These are phyloP conservation scores for Colletotrichum sp. DNA, from an alignment of 2,329 filamentous ascomycete genomes.

Conservation along the genomic window DNA sequence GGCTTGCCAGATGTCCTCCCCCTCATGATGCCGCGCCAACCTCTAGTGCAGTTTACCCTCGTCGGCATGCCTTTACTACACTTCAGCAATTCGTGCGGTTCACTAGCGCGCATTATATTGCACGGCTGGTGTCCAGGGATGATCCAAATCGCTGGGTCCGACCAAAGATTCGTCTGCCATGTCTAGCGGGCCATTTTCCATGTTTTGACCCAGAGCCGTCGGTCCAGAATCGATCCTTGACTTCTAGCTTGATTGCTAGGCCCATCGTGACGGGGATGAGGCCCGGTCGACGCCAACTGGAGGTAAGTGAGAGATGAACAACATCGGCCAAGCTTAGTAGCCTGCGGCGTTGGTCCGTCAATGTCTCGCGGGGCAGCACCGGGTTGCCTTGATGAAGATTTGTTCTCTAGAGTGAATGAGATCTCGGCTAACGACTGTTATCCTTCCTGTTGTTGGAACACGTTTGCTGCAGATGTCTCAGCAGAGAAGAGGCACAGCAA, in stretches of 20 bases:
- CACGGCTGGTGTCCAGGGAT: background rate
- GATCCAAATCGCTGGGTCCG: constrained; percentile 1
- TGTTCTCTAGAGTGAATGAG: background rate
- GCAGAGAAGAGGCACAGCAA: background rate
- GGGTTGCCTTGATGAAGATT: background rate
- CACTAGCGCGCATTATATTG: background rate
- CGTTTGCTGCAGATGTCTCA: background rate
- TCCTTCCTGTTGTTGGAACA: background rate
- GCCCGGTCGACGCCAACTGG: background rate
- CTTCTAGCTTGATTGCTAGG: background rate
- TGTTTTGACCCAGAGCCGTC: background rate
- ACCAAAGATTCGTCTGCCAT: background rate
- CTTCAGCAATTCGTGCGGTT: background rate
- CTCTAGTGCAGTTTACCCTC: background rate
- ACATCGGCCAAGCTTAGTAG: background rate
- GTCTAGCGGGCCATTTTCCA: background rate
- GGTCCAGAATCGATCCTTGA: background rate
- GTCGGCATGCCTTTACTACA: background rate
- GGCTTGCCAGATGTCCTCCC: background rate
- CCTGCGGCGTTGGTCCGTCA: background rate
- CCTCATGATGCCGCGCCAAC: background rate
- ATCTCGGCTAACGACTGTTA: background rate
- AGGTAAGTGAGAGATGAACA: background rate
- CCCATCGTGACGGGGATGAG: background rate
- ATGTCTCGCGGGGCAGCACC: background rate